phyloP scores from a whole-genome alignment of 257 asterid species.

The Cinchona pubescens region DNA sequence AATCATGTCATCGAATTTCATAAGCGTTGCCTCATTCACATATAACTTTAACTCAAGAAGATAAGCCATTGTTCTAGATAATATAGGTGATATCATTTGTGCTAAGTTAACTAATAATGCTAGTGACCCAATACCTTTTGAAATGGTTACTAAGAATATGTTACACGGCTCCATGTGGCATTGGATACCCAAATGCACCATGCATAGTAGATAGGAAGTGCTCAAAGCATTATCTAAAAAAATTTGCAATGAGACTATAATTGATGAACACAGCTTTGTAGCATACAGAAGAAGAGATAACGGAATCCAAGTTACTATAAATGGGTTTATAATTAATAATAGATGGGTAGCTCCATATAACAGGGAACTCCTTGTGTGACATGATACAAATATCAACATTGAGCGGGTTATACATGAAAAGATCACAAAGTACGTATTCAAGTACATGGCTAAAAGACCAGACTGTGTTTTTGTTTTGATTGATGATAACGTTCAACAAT shows the following conservation, averaged over 20 bases:
- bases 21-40: too few species aligned
- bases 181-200: conserved; percentile 3
- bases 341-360: conserved; percentile 11
- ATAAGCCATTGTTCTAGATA: too few species aligned
- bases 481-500: neutral
- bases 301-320: neutral
- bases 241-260: neutral
- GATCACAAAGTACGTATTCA: conserved; percentile 7
- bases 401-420: too few species aligned
- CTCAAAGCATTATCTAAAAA: neutral
- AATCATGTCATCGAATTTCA: too few species aligned
- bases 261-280: conserved; percentile 7
- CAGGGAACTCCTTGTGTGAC: neutral
- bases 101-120: too few species aligned
- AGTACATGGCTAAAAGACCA: neutral
- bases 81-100: too few species aligned
- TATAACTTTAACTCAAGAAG: too few species aligned
- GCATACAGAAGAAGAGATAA: neutral
- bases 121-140: too few species aligned
- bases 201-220: conserved; percentile 6
- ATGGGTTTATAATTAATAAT: conserved; percentile 3
- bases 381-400: neutral
- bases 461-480: conserved; percentile 8
- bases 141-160: too few species aligned
- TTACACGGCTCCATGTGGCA: conserved; percentile 14